Evolutionary conservation across 78 protist genomes (phyloP), one percentile per base, ranked within the genome.

Genomic region (Diacronema lutheri): DNA sequence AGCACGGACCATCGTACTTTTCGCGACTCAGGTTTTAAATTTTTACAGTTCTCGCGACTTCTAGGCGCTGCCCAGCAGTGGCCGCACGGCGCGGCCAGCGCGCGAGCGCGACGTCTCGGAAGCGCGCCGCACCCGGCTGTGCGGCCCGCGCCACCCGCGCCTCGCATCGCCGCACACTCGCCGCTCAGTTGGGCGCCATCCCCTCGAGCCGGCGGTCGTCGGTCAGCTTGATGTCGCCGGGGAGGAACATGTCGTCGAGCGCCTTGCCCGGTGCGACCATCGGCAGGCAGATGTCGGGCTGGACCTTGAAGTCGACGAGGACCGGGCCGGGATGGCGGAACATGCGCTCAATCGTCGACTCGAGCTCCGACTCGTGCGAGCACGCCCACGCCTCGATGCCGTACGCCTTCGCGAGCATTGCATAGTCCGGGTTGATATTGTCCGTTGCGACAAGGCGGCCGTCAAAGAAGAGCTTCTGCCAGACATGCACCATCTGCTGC

Each of bases 381-480:
- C 33, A 16, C 20, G 26, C 0, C 55, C 7, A 71, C 23, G 58
- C 6, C 58, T 71, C 58, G 79, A 71, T n/a, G 79, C 57, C 79
- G 19, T 41, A 71, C 58, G 79, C n/a, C 58, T 41, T 1, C 29
- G 58, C 79, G 58, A 71, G 79, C 58, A 26, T 14, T 13, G 41
- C 79, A 35, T 71, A 71, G 79, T 71, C 79, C 23, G 79, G 79
- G 79, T 71, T 71, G 21, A 71, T 58, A 58, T 71, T 71, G 79
- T 71, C 79, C 14, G 79, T 71, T 19, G 58, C 79, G 29, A 71
- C 58, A 21, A 71, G 29, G 10, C 79, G 79, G 23, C 37, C 29
- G 79, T 71, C 79, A n/a, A 71, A 71, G 79, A 71, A 71, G 79
- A 71, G 79, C 79, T 71, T 71, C 79, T 71, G 79, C 79, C 79